Percentiles rank a stretch among this genome's conserved stretches.
Conservation (phyloP, 345 rosid species). For the Eutrema japonicum region DNA sequence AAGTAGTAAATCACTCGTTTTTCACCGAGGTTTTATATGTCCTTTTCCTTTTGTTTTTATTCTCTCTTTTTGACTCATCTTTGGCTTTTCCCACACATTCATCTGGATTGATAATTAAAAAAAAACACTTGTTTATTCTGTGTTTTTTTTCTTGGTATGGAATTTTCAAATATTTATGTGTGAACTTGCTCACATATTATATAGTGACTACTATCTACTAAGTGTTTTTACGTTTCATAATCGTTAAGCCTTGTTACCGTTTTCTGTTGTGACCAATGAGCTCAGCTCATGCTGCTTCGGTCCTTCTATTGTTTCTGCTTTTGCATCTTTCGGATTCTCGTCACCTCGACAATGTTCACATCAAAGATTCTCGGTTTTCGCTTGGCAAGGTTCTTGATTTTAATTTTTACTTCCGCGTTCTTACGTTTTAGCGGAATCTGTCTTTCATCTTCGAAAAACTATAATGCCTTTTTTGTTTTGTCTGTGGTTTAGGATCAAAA, state of each 20-base stretch:
- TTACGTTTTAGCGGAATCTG: neutral
- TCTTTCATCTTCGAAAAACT: slow-evolving; percentile 17
- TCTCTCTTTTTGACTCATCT: slow-evolving; percentile 39
- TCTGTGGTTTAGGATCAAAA: slow-evolving; percentile 30
- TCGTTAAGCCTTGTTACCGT: slow-evolving; percentile 12
- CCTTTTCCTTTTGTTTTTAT: slow-evolving; percentile 33
- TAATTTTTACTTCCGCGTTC: neutral
- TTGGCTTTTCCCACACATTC: slow-evolving; percentile 40
- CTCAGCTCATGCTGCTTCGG: slow-evolving; percentile 29
- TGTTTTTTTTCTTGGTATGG: neutral
- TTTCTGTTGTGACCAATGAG: slow-evolving; percentile 30
- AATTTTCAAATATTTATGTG: slow-evolving; percentile 20
- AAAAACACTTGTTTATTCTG: slow-evolving; percentile 19
- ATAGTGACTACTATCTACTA: slow-evolving; percentile 23
- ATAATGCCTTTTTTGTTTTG: neutral
- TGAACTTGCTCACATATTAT: slow-evolving; percentile 31
- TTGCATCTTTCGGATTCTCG: slow-evolving; percentile 40
- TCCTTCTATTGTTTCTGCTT: slow-evolving; percentile 38
- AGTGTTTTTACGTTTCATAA: slow-evolving; percentile 20
- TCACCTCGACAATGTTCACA: slow-evolving; percentile 32
- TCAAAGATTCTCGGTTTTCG: slow-evolving; percentile 11
- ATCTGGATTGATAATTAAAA: slow-evolving; percentile 25
- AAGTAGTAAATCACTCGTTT: slow-evolving; percentile 42
- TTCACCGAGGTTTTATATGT: slow-evolving; percentile 41
- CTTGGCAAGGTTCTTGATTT: slow-evolving; percentile 32